Percentiles rank a stretch among this genome's conserved stretches.
Evolutionary conservation across 768 basidiomycete species (phyloP).

Genomic region (Leccinum disarticulatum): DNA sequence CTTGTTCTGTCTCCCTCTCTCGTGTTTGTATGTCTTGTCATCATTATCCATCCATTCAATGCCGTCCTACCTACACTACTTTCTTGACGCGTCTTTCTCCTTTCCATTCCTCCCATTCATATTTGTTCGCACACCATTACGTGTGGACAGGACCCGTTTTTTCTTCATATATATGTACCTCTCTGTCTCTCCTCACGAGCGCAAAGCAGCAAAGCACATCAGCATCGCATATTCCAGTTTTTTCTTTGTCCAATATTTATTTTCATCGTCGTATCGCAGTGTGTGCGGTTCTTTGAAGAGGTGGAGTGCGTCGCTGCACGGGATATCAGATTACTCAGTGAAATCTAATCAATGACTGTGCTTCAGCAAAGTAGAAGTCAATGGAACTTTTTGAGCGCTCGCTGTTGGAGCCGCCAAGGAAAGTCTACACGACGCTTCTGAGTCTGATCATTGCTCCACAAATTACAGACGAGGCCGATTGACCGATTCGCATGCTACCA

Average conservation of each 20-base stretch:
- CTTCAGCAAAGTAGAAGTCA: too few relatives aligned
- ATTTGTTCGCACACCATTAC: not conserved
- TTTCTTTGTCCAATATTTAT: not conserved
- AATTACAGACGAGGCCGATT: too few relatives aligned
- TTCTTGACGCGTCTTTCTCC: constrained; percentile 1
- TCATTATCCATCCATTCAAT: not conserved
- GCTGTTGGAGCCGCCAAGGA: too few relatives aligned
- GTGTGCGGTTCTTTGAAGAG: not conserved
- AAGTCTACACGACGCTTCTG: too few relatives aligned
- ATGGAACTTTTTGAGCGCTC: too few relatives aligned
- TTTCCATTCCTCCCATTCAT: not conserved
- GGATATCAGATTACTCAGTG: too few relatives aligned
- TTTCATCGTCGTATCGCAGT: not conserved
- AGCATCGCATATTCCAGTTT: constrained; percentile 5
- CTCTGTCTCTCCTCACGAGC: not conserved
- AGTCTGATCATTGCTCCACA: too few relatives aligned
- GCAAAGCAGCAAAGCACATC: not conserved
- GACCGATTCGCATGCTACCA: too few relatives aligned
- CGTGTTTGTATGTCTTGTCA: not conserved
- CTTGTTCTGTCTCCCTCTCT: not conserved
- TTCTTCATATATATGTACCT: constrained; percentile 10
- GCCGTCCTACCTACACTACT: not conserved
- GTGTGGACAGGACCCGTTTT: not conserved
- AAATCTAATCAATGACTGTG: too few relatives aligned
- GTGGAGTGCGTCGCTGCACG: too few relatives aligned